Evolutionary conservation across 2,329 filamentous ascomycete species (phyloP).

Genomic region (Graphilbum fragrans): DNA sequence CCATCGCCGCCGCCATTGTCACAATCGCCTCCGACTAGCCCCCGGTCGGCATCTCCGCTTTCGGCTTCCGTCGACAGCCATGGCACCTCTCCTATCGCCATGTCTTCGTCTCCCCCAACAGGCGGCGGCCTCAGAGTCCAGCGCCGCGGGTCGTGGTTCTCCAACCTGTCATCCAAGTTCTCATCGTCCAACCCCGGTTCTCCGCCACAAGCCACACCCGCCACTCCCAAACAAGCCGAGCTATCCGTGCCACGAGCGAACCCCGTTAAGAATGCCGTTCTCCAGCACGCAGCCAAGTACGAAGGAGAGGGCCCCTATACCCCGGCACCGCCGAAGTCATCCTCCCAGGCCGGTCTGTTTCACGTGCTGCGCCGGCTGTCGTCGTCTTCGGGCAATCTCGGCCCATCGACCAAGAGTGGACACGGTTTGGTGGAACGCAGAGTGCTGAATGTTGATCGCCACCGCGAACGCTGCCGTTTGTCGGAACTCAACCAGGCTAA

Average conservation of each 20-base stretch:
- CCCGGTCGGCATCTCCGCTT: not conserved
- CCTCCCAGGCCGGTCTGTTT: conserved; percentile 56
- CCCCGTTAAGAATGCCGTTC: conserved; percentile 44
- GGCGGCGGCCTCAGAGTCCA: conserved; percentile 12
- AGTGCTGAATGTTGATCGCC: conserved; percentile 73
- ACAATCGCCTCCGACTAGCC: not conserved
- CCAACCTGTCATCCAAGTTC: conserved; percentile 86
- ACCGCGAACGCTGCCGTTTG: conserved; percentile 68
- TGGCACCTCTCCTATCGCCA: not conserved
- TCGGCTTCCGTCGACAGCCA: conserved; percentile 2
- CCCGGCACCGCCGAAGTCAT: conserved; percentile 59
- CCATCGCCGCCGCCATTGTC: not conserved
- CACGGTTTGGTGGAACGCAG: conserved; percentile 68
- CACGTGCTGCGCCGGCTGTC: conserved; percentile 75
- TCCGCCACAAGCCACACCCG: conserved; percentile 20
- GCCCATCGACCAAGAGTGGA: conserved; percentile 31
- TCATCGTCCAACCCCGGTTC: conserved; percentile 34
- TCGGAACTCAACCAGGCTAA: conserved; percentile 70
- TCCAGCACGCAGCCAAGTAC: conserved; percentile 41
- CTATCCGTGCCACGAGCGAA: conserved; percentile 34
- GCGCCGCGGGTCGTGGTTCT: conserved; percentile 79
- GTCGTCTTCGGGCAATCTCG: conserved; percentile 37
- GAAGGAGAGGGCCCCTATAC: conserved; percentile 56
- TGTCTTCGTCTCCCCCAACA: not conserved
- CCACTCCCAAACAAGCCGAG: conserved; percentile 26